Base-by-base conservation (phyloP, 1,284 basidiomycete genomes). In the Sporisorium sorghi region DNA sequence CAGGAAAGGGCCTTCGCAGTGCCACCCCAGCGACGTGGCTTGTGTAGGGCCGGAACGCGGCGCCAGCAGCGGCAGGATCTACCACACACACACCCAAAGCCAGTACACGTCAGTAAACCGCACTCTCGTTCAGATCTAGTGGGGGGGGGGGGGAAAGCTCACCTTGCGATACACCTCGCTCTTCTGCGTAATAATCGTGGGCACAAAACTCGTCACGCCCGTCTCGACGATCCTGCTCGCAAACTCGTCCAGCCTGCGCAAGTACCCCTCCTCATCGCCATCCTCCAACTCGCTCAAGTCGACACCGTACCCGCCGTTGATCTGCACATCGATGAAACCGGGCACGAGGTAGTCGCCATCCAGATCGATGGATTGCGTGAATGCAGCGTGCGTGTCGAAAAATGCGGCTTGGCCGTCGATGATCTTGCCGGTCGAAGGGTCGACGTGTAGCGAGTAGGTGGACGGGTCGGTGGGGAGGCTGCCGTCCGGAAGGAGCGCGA, bases 1-100 rank as follows among this genome's bases (percentile, higher is more conserved):
- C 42, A 95, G 88, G 86, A 94, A 96, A 0, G 93, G 93, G 0
- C 93, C 93, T 85, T 95, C 93, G 32, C 89, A 91, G 77, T 95
- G 93, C 89, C 91, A 95, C 17, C 93, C 93, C 17, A 95, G 88
- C 3, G 58, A 62, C 14, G 28, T 55, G 91, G 85, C 56, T 89
- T 91, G 0, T 91, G 92, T 70, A 3, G 61, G 39, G 9, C 68
- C 24, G 0, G 59, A 49, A 77, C 83, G 23, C 39, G 58, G 28
- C 80, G 43, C 88, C 90, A 53, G 77, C 87, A 5, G 86, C 86
- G 46, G 88, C 88, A 50, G 89, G 88, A 84, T 49, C 88, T 88
- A 35, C 91, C 14, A 17, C 11, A 14, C 10, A 12, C 30, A n/a
- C 10, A n/a, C 37, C 26, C 42, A n/a, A 43, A 3, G 26, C 23